A percentile compares a stretch with the other conserved stretches of the same genome.
phyloP scores from a whole-genome alignment of 306 rosid species.

The Alnus glutinosa region DNA sequence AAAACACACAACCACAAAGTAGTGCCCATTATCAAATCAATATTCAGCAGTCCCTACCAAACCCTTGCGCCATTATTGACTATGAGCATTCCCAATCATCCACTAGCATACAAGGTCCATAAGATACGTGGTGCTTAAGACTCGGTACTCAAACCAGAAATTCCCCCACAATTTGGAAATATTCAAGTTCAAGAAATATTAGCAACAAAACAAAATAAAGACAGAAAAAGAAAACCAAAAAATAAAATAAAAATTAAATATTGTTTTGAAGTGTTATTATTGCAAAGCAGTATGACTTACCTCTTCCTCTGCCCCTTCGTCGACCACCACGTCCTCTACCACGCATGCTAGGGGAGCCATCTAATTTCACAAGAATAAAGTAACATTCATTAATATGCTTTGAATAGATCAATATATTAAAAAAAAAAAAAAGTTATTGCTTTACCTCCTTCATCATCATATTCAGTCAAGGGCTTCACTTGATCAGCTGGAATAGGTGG shows the following conservation, averaged over 20 bases:
- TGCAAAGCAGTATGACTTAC: background rate
- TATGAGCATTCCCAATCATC: background rate
- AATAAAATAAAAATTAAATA: background rate
- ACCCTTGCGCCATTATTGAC: too few species aligned
- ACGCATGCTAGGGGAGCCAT: conserved; percentile 18
- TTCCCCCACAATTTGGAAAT: background rate
- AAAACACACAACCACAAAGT: background rate
- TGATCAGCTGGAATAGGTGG: conserved; percentile 31
- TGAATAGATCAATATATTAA: background rate
- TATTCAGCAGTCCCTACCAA: too few species aligned
- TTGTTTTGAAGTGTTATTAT: background rate
- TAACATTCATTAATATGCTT: background rate
- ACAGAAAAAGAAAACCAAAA: background rate
- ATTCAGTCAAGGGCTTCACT: conserved; percentile 29
- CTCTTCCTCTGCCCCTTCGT: conserved; percentile 31
- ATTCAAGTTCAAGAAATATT: background rate
- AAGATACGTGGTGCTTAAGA: background rate
- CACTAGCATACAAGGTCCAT: background rate
- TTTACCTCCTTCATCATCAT: conserved; percentile 29
- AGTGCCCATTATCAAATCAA: too few species aligned
- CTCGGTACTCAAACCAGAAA: background rate
- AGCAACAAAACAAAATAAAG: background rate
- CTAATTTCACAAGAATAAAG: conserved; percentile 2
- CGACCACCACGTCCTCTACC: conserved; percentile 32
- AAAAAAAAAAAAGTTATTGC: background rate